Percentiles rank a stretch among this genome's conserved stretches.
phyloP scores from a whole-genome alignment of 2,329 filamentous ascomycete species.

The Aspergillus jensenii region DNA sequence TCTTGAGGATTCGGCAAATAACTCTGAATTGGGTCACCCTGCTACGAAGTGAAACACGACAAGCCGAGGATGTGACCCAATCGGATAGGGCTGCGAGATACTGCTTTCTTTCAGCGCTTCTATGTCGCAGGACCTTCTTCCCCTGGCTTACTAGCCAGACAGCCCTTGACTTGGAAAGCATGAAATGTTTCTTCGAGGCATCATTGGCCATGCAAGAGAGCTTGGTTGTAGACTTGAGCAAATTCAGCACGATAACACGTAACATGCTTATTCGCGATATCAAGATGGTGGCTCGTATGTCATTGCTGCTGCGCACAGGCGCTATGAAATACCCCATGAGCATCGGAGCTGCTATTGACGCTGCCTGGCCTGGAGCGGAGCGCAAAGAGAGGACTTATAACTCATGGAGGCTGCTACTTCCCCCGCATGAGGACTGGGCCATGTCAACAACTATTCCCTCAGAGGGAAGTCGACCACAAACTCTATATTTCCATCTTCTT shows the following conservation, averaged over 20 bases:
- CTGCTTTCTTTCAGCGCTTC: slow-evolving; percentile 55
- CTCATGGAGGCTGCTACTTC: slow-evolving; percentile 21
- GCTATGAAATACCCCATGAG: slow-evolving; percentile 29
- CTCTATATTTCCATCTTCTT: slow-evolving; percentile 47
- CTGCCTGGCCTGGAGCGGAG: slow-evolving; percentile 45
- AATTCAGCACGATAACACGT: slow-evolving; percentile 34
- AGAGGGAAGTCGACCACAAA: slow-evolving; percentile 32
- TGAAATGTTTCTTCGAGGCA: slow-evolving; percentile 37
- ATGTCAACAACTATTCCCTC: slow-evolving; percentile 26
- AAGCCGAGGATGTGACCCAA: slow-evolving; percentile 36
- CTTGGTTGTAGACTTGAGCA: slow-evolving; percentile 36
- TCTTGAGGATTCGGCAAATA: slow-evolving; percentile 45
- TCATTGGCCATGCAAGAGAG: slow-evolving; percentile 52
- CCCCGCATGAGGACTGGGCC: slow-evolving; percentile 32
- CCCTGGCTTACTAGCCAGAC: slow-evolving; percentile 4
- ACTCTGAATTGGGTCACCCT: slow-evolving; percentile 52
- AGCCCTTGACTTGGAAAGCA: slow-evolving; percentile 8
- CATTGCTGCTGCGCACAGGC: slow-evolving; percentile 33
- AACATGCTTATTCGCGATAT: slow-evolving; percentile 50
- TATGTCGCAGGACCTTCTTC: slow-evolving; percentile 54
- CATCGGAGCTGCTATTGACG: slow-evolving; percentile 38
- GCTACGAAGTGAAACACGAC: slow-evolving; percentile 49
- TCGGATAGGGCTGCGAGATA: slow-evolving; percentile 45
- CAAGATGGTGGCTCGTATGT: slow-evolving; percentile 44
- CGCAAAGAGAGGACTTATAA: slow-evolving; percentile 18